A percentile compares a stretch with the other conserved stretches of the same genome.
Evolutionary conservation across 345 rosid species (phyloP).

Genomic region (Gossypium bickii): DNA sequence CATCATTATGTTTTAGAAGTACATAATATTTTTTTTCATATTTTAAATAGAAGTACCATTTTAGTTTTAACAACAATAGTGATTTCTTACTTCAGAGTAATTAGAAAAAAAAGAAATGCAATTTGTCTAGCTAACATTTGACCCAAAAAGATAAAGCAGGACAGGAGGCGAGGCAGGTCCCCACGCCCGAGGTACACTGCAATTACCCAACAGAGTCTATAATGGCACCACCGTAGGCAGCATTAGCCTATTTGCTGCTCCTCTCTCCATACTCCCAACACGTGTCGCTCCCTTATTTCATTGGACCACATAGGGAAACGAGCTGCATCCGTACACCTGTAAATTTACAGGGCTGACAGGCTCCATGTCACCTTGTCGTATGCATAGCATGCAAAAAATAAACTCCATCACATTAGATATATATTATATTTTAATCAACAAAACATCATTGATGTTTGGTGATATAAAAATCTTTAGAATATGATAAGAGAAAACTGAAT

Average conservation of each 20-base stretch:
- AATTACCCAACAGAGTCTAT: background rate
- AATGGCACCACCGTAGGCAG: background rate
- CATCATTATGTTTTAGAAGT: too few species aligned
- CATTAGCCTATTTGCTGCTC: background rate
- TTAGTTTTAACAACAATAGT: too few species aligned
- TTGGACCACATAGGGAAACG: background rate
- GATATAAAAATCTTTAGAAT: too few species aligned
- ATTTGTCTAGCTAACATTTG: too few species aligned
- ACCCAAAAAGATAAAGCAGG: too few species aligned
- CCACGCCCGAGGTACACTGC: background rate
- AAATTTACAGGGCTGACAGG: background rate
- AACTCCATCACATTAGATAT: too few species aligned
- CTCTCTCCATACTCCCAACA: background rate
- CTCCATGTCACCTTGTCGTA: background rate
- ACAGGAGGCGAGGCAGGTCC: too few species aligned
- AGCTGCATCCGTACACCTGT: background rate
- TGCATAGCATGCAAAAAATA: background rate
- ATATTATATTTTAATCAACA: background rate
- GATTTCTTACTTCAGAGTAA: too few species aligned
- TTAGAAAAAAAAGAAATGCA: too few species aligned
- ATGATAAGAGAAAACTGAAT: too few species aligned
- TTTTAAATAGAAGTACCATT: too few species aligned
- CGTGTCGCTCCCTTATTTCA: background rate
- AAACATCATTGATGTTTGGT: background rate
- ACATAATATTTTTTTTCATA: too few species aligned